Conservation (phyloP, 1,284 basidiomycete genomes). For the Leccinum pachyderme region DNA sequence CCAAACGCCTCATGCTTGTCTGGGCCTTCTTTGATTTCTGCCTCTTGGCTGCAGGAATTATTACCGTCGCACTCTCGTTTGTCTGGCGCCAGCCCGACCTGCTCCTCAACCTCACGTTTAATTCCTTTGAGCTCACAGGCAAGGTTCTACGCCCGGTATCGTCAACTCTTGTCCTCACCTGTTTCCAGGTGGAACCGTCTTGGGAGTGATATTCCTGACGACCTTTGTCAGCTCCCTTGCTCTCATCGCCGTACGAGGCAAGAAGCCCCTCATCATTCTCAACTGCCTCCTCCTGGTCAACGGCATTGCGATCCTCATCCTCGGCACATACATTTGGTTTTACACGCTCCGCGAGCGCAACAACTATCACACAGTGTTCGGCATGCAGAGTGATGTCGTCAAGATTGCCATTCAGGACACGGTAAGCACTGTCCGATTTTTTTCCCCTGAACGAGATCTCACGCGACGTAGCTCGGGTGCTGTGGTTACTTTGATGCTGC, state of each 20-base stretch:
- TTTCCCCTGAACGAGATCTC: background rate
- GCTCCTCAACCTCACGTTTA: constrained; percentile 69
- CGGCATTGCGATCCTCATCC: constrained; percentile 52
- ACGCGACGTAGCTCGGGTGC: constrained; percentile 57
- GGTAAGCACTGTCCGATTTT: constrained; percentile 39
- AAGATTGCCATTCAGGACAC: constrained; percentile 68
- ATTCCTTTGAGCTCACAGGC: constrained; percentile 59
- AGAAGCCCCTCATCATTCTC: constrained; percentile 63
- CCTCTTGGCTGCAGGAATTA: constrained; percentile 64
- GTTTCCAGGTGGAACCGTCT: constrained; percentile 59
- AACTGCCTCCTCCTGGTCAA: constrained; percentile 71
- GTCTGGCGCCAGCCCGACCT: constrained; percentile 65
- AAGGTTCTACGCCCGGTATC: constrained; percentile 20
- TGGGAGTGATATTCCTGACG: constrained; percentile 66
- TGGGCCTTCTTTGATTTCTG: constrained; percentile 71
- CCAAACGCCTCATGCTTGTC: constrained; percentile 62
- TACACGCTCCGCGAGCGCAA: constrained; percentile 68
- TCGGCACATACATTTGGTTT: constrained; percentile 77
- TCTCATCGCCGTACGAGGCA: constrained; percentile 68
- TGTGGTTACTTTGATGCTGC: constrained; percentile 79
- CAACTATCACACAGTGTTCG: constrained; percentile 63
- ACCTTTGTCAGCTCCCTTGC: constrained; percentile 69
- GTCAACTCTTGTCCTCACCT: background rate
- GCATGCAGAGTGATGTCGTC: constrained; percentile 42
- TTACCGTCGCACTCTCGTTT: constrained; percentile 66